Conservation (phyloP, 2,329 filamentous ascomycete genomes). For the Triangularia setosa region DNA sequence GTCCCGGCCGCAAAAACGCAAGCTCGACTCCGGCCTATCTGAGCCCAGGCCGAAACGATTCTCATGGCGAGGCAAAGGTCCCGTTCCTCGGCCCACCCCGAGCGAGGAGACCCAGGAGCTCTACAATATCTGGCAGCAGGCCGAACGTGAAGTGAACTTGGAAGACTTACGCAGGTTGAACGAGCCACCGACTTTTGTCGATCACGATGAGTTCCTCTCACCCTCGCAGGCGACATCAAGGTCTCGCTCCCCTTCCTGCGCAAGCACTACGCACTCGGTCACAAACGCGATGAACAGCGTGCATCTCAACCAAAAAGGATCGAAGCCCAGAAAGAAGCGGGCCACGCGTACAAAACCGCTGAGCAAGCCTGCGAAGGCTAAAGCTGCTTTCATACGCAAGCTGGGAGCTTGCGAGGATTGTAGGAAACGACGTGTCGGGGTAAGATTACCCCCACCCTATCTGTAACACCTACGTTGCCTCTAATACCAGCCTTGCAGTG, state of each 20-base stretch:
- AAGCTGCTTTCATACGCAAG: slow-evolving; percentile 25
- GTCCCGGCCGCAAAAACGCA: not conserved
- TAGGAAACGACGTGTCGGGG: slow-evolving; percentile 22
- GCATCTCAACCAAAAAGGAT: slow-evolving; percentile 2
- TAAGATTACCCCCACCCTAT: slow-evolving; percentile 4
- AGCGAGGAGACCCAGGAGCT: slow-evolving; percentile 20
- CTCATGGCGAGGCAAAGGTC: not conserved
- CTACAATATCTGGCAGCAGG: slow-evolving; percentile 21
- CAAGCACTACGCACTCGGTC: slow-evolving; percentile 17
- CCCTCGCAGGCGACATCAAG: slow-evolving; percentile 13
- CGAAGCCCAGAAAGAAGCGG: slow-evolving; percentile 4
- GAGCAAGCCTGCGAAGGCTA: slow-evolving; percentile 4
- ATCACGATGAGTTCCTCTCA: slow-evolving; percentile 4
- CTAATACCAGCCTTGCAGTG: slow-evolving; percentile 22
- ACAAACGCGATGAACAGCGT: slow-evolving; percentile 4
- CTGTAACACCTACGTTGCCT: not conserved
- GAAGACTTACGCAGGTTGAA: not conserved
- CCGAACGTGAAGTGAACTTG: slow-evolving; percentile 15
- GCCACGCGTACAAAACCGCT: slow-evolving; percentile 19
- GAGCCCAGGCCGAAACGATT: not conserved
- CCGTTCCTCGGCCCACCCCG: slow-evolving; percentile 1
- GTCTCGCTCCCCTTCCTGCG: slow-evolving; percentile 18
- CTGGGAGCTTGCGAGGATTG: slow-evolving; percentile 24
- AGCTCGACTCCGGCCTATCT: not conserved
- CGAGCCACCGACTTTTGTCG: not conserved